Base-by-base conservation (phyloP, 257 asterid genomes). In the Lantana camara region DNA sequence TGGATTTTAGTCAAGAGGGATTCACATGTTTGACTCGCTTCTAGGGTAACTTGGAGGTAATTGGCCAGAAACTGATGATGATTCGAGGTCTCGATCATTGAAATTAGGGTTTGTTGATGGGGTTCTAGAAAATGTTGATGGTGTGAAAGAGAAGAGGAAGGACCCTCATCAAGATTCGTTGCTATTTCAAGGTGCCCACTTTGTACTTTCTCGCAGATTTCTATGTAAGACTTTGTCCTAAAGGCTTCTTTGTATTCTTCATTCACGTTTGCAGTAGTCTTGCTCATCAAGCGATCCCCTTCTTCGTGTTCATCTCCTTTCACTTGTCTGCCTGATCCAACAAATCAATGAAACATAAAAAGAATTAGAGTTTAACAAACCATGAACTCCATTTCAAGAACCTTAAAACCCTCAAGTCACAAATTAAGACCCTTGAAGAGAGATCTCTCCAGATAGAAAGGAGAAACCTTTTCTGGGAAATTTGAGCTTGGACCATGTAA, bases 221-320 rank as follows among this genome's bases (percentile, higher is more conserved):
- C 95, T 15, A 70, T 70, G 74, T 77, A 91, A n/a, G 97, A 91
- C 57, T 85, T 88, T 13, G 97, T 82, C 64, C 96, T 76, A 27
- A 91, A 79, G 7, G 91, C 85, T 70, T 79, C 79, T 64, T 69
- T 73, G 54, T 85, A 90, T 64, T 90, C 95, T 66, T 85, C 85
- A 38, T 77, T 71, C 60, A 87, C 83, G 55, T 70, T 60, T 71
- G 82, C 49, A 35, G 9, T 35, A 35, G 9, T 35, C 68, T 70
- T 71, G 46, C 50, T 59, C 76, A 11, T 71, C 67, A 63, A 75
- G 76, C 83, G 59, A 24, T 29, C 63, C 45, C 0, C 65, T 2
- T 63, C 32, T 27, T 27, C 32, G n/a, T n/a, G n/a, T 27, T 27
- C 64, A 23, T 44, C 50, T 41, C 32, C 73, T 44, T 73, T 58